Evolutionary conservation across 1,139 yeast genomes (phyloP).

Genomic region (Geotrichum citri-aurantii): DNA sequence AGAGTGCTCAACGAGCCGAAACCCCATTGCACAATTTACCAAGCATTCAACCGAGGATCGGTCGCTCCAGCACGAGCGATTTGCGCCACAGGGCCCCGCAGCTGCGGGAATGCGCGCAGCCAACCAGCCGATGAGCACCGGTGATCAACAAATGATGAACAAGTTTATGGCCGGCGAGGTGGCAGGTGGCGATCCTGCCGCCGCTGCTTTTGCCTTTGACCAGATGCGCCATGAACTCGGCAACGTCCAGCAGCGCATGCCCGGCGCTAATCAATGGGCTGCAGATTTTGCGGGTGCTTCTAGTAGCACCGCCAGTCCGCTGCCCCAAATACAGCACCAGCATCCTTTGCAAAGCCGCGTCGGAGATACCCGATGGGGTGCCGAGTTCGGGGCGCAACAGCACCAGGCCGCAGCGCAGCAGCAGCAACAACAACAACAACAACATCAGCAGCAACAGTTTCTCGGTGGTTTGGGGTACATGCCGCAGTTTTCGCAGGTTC

Average conservation of each 20-base stretch:
- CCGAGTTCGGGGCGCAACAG: slow-evolving; percentile 7
- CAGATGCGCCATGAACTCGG: slow-evolving; percentile 33
- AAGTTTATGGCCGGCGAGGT: slow-evolving; percentile 40
- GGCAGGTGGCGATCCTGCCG: slow-evolving; percentile 20
- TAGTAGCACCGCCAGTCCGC: background rate
- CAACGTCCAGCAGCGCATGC: slow-evolving; percentile 20
- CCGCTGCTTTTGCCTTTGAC: slow-evolving; percentile 32
- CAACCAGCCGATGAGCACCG: slow-evolving; percentile 33
- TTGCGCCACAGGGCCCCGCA: slow-evolving; percentile 27
- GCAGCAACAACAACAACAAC: background rate
- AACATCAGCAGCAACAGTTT: background rate
- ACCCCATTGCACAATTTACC: slow-evolving; percentile 78
- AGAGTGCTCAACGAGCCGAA: slow-evolving; percentile 75
- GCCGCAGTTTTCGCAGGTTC: slow-evolving; percentile 5
- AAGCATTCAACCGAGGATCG: slow-evolving; percentile 62
- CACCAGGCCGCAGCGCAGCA: background rate
- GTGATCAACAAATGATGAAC: slow-evolving; percentile 48
- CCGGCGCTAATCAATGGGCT: slow-evolving; percentile 24
- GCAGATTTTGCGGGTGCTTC: slow-evolving; percentile 23
- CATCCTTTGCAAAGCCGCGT: background rate
- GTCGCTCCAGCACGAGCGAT: slow-evolving; percentile 52
- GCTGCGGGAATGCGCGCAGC: slow-evolving; percentile 34
- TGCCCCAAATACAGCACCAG: slow-evolving; percentile 1
- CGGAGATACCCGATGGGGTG: slow-evolving; percentile 8
- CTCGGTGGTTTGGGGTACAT: slow-evolving; percentile 4